A percentile compares a stretch with the other conserved stretches of the same genome.
phyloP scores from a whole-genome alignment of 2,329 filamentous ascomycete species.

The Neonectria coccinea region DNA sequence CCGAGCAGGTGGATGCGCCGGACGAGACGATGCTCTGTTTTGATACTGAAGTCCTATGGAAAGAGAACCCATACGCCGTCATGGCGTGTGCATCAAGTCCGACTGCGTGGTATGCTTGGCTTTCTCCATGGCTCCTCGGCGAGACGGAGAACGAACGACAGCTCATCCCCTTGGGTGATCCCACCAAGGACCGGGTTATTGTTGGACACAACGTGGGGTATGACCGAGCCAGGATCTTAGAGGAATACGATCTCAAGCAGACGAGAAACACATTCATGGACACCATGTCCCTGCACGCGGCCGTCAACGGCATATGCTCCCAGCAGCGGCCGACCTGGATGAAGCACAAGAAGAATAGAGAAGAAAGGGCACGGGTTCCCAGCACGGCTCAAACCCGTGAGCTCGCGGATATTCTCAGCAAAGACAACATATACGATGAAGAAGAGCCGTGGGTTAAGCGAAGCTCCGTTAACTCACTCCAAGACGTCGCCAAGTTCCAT shows the following conservation, averaged over 20 bases:
- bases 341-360: conserved; percentile 91
- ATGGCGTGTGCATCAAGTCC: conserved; percentile 96
- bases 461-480: conserved; percentile 93
- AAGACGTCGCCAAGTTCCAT: conserved; percentile 97
- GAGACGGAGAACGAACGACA: conserved; percentile 83
- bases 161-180: conserved; percentile 87
- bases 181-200: conserved; percentile 77
- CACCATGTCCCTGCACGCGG: conserved; percentile 98
- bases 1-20: conserved; percentile 79
- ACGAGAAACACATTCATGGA: conserved; percentile 90
- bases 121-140: conserved; percentile 93
- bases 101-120: conserved; percentile 95
- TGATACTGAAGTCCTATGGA: conserved; percentile 97
- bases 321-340: conserved; percentile 97
- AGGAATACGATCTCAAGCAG: conserved; percentile 89
- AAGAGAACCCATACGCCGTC: conserved; percentile 89
- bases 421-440: conserved; percentile 78
- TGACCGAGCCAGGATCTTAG: conserved; percentile 86
- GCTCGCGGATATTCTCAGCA: conserved; percentile 76
- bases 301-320: conserved; percentile 99
- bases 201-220: conserved; percentile 97
- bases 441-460: conserved; percentile 95
- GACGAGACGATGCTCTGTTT: conserved; percentile 88
- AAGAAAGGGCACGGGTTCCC: conserved; percentile 83
- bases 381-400: conserved; percentile 78